A percentile compares a stretch with the other conserved stretches of the same genome.
Evolutionary conservation across 139 green algal species (phyloP).

Genomic region (Ettlia oleoabundans): DNA sequence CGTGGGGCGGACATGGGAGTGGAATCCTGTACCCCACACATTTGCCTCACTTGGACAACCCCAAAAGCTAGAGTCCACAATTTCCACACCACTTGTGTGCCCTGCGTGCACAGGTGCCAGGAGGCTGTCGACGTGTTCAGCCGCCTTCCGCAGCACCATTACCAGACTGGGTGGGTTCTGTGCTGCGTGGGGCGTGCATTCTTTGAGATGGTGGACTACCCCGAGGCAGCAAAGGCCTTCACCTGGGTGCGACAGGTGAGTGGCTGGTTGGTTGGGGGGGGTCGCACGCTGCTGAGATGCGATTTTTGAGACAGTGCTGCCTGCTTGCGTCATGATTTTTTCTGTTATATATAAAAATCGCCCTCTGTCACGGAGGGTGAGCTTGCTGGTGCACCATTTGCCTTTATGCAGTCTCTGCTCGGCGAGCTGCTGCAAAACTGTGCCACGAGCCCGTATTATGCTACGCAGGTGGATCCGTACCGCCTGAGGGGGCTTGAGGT

Average conservation of each 20-base stretch:
- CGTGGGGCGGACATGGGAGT: no score
- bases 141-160: conserved; percentile 70
- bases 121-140: conserved; percentile 76
- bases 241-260: conserved; percentile 52
- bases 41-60: no score
- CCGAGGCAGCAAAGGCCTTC: conserved; percentile 70
- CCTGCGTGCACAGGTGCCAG: conserved; percentile 30
- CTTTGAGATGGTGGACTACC: conserved; percentile 93
- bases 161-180: conserved; percentile 83
- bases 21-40: no score
- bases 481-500: conserved; percentile 87
- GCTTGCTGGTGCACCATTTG: background rate
- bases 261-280: background rate
- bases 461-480: conserved; percentile 58
- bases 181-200: conserved; percentile 76
- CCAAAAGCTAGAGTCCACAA: no score
- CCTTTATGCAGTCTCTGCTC: no score
- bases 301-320: no score
- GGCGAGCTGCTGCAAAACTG: no score
- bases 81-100: background rate
- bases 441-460: background rate
- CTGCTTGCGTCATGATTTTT: no score
- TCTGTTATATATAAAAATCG: no score
- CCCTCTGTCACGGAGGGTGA: background rate
- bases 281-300: no score